Percentiles rank a stretch among this genome's conserved stretches.
Evolutionary conservation across 495 filamentous ascomycete species (phyloP).

Genomic region (Acidiella bohemica): DNA sequence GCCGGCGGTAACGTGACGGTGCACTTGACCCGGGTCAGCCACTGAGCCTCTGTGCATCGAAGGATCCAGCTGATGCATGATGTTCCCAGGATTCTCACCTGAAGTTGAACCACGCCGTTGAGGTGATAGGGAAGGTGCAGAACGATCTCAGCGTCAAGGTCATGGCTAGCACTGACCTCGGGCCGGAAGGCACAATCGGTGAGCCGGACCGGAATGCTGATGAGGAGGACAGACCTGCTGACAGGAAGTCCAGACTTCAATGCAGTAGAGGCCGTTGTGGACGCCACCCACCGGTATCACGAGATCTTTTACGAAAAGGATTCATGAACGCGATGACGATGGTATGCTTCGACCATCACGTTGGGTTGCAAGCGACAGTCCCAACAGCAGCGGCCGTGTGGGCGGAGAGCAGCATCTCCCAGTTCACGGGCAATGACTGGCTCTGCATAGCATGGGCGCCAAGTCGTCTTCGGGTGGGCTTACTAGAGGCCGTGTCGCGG

Average conservation of each 20-base stretch:
- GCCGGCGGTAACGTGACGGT: constrained; percentile 58
- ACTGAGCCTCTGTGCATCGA: too few species aligned
- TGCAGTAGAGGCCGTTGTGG: constrained; percentile 68
- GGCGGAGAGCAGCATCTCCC: too few species aligned
- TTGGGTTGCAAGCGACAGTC: too few species aligned
- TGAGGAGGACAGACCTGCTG: neutral
- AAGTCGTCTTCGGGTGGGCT: too few species aligned
- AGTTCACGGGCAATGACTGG: too few species aligned
- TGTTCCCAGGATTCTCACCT: constrained; percentile 56
- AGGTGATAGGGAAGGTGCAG: constrained; percentile 86
- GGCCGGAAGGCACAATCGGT: constrained; percentile 49
- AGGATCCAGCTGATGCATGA: too few species aligned
- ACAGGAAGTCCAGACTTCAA: constrained; percentile 60
- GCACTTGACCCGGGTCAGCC: constrained; percentile 58
- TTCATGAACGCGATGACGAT: constrained; percentile 21
- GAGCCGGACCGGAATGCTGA: too few species aligned
- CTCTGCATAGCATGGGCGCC: too few species aligned
- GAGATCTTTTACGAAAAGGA: constrained; percentile 55
- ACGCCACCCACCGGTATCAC: constrained; percentile 76
- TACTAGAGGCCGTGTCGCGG: too few species aligned
- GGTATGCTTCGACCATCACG: too few species aligned
- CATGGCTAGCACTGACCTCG: constrained; percentile 66
- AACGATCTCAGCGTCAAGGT: constrained; percentile 63
- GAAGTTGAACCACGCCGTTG: constrained; percentile 61
- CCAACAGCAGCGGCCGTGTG: too few species aligned